Conservation (phyloP, 2,329 filamentous ascomycete genomes). For the Periconia macrospinosa region DNA sequence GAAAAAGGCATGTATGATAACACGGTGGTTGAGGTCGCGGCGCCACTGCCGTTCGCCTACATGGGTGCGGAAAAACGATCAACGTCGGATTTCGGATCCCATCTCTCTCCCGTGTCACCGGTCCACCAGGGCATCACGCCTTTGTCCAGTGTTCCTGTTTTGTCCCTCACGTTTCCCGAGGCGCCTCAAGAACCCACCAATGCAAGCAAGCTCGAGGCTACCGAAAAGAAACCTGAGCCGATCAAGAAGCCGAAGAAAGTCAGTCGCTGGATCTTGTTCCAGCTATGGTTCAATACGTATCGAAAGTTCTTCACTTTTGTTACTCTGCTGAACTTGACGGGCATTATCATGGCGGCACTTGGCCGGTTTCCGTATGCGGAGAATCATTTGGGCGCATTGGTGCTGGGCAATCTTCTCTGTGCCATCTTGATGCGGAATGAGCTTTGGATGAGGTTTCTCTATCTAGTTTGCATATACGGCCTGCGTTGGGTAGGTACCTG, state of each 20-base stretch:
- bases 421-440: constrained; percentile 39
- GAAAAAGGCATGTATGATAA: constrained; percentile 37
- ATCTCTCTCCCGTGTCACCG: constrained; percentile 25
- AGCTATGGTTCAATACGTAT: constrained; percentile 41
- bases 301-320: constrained; percentile 40
- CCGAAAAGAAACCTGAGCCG: constrained; percentile 6
- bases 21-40: constrained; percentile 23
- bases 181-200: constrained; percentile 17
- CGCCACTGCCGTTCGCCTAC: constrained; percentile 30
- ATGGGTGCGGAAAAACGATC: constrained; percentile 16
- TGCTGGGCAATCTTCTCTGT: constrained; percentile 35
- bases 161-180: constrained; percentile 25
- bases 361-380: constrained; percentile 33
- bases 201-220: constrained; percentile 11
- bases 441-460: constrained; percentile 35
- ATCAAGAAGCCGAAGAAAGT: constrained; percentile 13
- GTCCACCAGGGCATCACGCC: constrained; percentile 40
- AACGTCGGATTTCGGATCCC: constrained; percentile 10
- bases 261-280: constrained; percentile 32
- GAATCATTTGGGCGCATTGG: constrained; percentile 36
- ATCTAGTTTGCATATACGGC: constrained; percentile 35
- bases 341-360: constrained; percentile 32
- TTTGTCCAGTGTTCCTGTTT: constrained; percentile 33
- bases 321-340: constrained; percentile 30
- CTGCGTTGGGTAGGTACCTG: constrained; percentile 22